These are phyloP conservation scores for Tuber aestivum DNA, from an alignment of 495 filamentous ascomycete genomes.

Conservation along the genomic window DNA sequence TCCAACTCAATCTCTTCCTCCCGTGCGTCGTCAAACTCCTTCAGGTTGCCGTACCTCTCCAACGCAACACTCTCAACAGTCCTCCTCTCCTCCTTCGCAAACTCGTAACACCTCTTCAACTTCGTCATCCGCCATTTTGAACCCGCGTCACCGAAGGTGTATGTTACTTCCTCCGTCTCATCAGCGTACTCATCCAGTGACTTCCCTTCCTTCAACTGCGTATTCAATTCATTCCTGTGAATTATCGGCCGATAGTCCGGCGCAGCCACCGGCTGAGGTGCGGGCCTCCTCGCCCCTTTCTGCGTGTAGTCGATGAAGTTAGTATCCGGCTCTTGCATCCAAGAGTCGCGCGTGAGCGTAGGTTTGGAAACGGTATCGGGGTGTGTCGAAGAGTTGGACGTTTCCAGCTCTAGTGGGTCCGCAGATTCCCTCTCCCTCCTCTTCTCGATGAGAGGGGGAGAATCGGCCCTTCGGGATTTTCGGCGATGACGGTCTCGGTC, in stretches of 20 bases:
- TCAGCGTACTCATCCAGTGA: conserved; percentile 48
- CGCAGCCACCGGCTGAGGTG: conserved; percentile 51
- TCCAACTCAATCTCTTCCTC: conserved; percentile 94
- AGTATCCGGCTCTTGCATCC: conserved; percentile 86
- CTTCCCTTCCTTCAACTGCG: conserved; percentile 59
- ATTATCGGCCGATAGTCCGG: conserved; percentile 69
- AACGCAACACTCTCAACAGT: conserved; percentile 72
- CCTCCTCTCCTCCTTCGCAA: conserved; percentile 65
- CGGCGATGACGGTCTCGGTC: conserved; percentile 43
- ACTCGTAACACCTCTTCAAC: conserved; percentile 75
- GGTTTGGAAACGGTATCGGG: conserved; percentile 36
- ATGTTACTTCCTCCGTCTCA: conserved; percentile 60
- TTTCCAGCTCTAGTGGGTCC: conserved; percentile 47
- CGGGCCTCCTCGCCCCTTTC: conserved; percentile 53
- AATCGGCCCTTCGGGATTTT: conserved; percentile 26
- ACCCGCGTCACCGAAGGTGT: conserved; percentile 84
- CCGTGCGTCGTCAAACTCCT: conserved; percentile 83
- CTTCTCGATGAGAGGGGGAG: conserved; percentile 13
- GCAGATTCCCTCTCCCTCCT: conserved; percentile 43
- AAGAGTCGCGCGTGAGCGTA: conserved; percentile 64
- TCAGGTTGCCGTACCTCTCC: conserved; percentile 73
- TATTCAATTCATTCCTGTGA: conserved; percentile 75
- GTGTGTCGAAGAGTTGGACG: conserved; percentile 36
- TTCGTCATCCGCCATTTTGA: conserved; percentile 95
- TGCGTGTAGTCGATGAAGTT: conserved; percentile 82